Percentiles rank a stretch among this genome's conserved stretches.
Conservation (phyloP, 1,284 basidiomycete genomes). For the Pseudozyma pruni region DNA sequence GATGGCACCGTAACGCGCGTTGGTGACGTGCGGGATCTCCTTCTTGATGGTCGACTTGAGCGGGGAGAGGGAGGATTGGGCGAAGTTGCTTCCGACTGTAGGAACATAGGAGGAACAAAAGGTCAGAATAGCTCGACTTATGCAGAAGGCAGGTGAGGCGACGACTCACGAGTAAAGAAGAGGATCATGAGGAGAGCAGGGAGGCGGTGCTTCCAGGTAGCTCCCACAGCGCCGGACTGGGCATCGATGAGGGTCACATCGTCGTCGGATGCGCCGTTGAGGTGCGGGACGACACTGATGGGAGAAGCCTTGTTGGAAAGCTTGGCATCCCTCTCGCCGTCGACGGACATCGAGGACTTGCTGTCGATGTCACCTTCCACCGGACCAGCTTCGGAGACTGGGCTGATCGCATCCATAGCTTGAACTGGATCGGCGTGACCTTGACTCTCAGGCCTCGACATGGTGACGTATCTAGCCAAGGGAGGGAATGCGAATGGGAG, state of each 20-base stretch:
- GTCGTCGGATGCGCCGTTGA: background rate
- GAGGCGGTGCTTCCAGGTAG: conserved; percentile 32
- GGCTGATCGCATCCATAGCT: background rate
- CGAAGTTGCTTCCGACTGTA: conserved; percentile 49
- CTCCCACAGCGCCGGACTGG: conserved; percentile 24
- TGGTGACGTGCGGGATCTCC: conserved; percentile 70
- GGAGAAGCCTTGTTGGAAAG: background rate
- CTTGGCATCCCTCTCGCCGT: conserved; percentile 10
- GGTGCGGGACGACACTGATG: conserved; percentile 5
- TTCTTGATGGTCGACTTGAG: conserved; percentile 68
- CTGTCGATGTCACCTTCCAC: background rate
- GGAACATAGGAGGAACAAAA: background rate
- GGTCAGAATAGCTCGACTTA: too few species aligned
- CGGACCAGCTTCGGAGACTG: background rate
- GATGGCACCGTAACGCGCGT: conserved; percentile 73
- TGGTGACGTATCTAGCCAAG: background rate
- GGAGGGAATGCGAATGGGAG: background rate
- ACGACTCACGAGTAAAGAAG: conserved; percentile 20
- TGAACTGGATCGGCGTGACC: background rate
- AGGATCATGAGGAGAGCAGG: conserved; percentile 33
- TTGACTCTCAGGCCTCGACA: too few species aligned
- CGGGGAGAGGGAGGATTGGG: conserved; percentile 60
- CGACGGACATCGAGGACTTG: conserved; percentile 3
- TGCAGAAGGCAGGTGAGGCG: too few species aligned
- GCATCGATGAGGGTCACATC: conserved; percentile 10